Base-by-base conservation (phyloP, 345 rosid species). In the Eucalyptus decipiens region DNA sequence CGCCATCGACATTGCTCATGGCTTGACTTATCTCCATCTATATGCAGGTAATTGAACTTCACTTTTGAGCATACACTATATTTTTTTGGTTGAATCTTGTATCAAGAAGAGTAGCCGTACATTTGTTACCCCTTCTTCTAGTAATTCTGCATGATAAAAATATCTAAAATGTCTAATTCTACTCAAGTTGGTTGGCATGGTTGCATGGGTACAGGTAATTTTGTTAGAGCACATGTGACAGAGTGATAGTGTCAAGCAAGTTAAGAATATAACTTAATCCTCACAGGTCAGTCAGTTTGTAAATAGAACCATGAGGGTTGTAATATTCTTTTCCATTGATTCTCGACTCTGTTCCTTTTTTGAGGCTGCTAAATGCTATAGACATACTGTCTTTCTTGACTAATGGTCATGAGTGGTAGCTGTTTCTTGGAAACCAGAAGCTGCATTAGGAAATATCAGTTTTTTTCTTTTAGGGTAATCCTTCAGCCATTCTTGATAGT, bases 1-100 rank as follows among this genome's bases (percentile, higher is more conserved):
- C 72, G 94, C 97, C 58, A 98, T 98, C 13, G 99, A 98, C 90
- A 94, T 98, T 91, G 98, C 98, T 91, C 99, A 98, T 91, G 99
- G 97, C 88, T 92, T 98, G 88, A 96, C 99, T 26, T 95, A 97
- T 93, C 99, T 98, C 90, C 99, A 98, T 90, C 90, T 93, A 69
- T 98, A 97, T 93, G 91, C 99, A 93, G 99, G 99, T 98, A 87
- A 86, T 86, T 62, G 65, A 88, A 65, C 76, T 65, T n/a, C 76
- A n/a, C 9, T 34, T 88, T 26, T 21, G 60, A 42, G 49, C 23
- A 51, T 76, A 40, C 81, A 67, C 18, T 10, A 5, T 7, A 16
- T 48, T 24, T 88, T 80, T 88, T 30, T 88, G 12, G 83, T 19
- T 3, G 45, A 76, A 76, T 76, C 47, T 37, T 72, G 37, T 23